phyloP scores from a whole-genome alignment of 2,329 filamentous ascomycete genomes.

The Calonectria pteridis region DNA sequence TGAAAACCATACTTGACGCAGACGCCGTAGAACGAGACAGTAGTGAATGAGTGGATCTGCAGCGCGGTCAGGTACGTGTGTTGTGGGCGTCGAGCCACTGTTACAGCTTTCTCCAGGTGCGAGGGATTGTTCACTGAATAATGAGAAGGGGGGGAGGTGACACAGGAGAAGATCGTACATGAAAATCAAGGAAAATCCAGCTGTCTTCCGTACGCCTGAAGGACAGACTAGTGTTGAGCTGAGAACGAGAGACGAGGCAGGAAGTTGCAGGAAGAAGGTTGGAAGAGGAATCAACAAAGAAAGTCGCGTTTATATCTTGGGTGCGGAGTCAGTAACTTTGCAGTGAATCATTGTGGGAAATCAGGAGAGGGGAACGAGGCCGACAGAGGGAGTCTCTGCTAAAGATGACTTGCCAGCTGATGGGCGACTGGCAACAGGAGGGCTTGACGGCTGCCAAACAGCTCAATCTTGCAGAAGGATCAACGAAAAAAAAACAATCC shows the following conservation, averaged over 20 bases:
- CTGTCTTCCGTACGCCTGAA: slow-evolving; percentile 24
- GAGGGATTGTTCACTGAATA: not conserved
- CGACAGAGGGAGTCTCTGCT: not conserved
- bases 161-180: not conserved
- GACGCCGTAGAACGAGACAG: slow-evolving; percentile 12
- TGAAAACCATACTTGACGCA: slow-evolving; percentile 33
- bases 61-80: slow-evolving; percentile 21
- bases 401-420: slow-evolving; percentile 16
- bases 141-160: not conserved
- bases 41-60: slow-evolving; percentile 37
- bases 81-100: not conserved
- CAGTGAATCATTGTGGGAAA: slow-evolving; percentile 35
- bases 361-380: slow-evolving; percentile 12
- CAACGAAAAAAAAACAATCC: not conserved
- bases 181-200: not conserved
- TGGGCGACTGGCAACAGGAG: slow-evolving; percentile 15
- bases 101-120: not conserved
- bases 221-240: slow-evolving; percentile 14
- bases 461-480: not conserved
- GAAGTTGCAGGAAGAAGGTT: slow-evolving; percentile 14
- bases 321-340: not conserved
- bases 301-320: slow-evolving; percentile 2
- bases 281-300: slow-evolving; percentile 28
- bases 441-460: slow-evolving; percentile 18
- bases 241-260: slow-evolving; percentile 28